These are phyloP conservation scores for Oryza australiensis DNA, from an alignment of 176 grass and related monocot genomes.

Conservation along the genomic window DNA sequence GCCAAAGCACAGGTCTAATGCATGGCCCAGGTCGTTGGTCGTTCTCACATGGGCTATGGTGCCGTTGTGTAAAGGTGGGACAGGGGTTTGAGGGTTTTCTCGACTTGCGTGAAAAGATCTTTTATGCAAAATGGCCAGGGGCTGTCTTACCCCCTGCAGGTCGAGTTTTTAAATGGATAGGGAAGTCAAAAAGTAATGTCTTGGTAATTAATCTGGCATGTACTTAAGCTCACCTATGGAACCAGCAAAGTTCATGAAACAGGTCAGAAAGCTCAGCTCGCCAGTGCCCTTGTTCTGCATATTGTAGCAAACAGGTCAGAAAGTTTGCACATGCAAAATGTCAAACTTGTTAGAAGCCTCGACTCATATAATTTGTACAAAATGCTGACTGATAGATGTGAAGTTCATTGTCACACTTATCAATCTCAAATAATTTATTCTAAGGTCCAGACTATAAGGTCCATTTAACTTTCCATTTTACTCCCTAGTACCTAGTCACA, in stretches of 20 bases:
- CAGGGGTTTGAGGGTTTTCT: too few species aligned
- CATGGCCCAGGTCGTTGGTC: too few species aligned
- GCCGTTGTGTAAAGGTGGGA: too few species aligned
- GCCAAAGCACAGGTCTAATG: too few species aligned
- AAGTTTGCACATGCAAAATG: neutral
- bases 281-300: conserved; percentile 95
- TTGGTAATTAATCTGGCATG: conserved; percentile 16
- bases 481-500: neutral
- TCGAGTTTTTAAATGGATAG: conserved; percentile 16
- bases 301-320: conserved; percentile 10
- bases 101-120: too few species aligned
- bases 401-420: conserved; percentile 7
- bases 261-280: conserved; percentile 87
- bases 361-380: neutral
- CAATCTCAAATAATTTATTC: neutral
- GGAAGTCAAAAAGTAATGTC: neutral
- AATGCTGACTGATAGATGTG: neutral
- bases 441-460: neutral
- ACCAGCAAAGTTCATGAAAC: conserved; percentile 92
- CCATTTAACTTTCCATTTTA: neutral
- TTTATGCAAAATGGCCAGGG: too few species aligned
- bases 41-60: too few species aligned
- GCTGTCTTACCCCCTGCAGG: too few species aligned
- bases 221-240: conserved; percentile 65
- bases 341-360: neutral